Evolutionary conservation across 2,329 filamentous ascomycete genomes (phyloP).

Genomic region (Alternaria conjuncta): DNA sequence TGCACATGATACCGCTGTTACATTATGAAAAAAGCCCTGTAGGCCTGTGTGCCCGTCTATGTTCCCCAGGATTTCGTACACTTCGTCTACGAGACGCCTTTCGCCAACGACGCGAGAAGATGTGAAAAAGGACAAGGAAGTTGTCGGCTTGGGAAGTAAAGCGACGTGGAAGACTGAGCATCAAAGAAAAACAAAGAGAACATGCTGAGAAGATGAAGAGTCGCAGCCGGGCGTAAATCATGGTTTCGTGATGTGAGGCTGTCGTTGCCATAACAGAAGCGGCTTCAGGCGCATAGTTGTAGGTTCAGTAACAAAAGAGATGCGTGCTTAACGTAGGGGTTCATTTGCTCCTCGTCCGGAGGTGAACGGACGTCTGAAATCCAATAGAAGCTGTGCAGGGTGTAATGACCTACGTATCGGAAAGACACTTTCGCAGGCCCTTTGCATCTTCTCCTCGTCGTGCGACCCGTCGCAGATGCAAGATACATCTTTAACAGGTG

Average conservation of each 20-base stretch:
- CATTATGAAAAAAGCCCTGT: not conserved
- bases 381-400: not conserved
- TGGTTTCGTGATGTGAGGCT: not conserved
- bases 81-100: not conserved
- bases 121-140: not conserved
- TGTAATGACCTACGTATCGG: not conserved
- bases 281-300: not conserved
- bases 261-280: not conserved
- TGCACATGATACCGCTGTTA: not conserved
- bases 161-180: not conserved
- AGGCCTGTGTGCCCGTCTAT: not conserved
- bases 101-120: not conserved
- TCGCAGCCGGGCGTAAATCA: not conserved
- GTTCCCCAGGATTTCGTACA: not conserved
- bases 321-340: not conserved
- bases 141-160: not conserved
- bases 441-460: not conserved
- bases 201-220: not conserved
- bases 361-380: not conserved
- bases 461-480: not conserved
- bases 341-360: not conserved
- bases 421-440: not conserved
- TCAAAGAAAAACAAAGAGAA: not conserved
- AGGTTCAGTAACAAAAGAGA: not conserved
- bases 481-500: not conserved